Percentiles rank a stretch among this genome's conserved stretches.
phyloP scores from a whole-genome alignment of 805 yeast species.

The Saccharomycopsis sp. region DNA sequence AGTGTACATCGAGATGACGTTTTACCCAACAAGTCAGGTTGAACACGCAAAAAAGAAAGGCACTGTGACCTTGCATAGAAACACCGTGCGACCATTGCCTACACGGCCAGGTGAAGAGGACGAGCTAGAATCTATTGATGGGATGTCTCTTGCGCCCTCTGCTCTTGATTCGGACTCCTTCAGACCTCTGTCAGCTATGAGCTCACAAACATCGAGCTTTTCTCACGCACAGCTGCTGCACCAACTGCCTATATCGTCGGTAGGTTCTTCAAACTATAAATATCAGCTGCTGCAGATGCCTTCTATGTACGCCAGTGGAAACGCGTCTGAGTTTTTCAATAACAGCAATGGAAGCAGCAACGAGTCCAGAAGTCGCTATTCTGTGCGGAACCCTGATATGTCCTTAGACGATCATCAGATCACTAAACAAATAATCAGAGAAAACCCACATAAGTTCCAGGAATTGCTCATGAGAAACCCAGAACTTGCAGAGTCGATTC shows the following conservation, averaged over 20 bases:
- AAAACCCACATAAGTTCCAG: constrained; percentile 18
- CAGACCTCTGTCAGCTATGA: background rate
- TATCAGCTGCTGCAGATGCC: background rate
- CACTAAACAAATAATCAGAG: constrained; percentile 15
- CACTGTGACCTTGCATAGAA: constrained; percentile 12
- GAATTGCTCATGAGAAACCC: constrained; percentile 18
- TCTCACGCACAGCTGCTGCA: background rate
- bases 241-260: background rate
- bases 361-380: background rate
- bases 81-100: constrained; percentile 20
- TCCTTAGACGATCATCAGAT: constrained; percentile 8
- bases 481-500: constrained; percentile 14
- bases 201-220: background rate
- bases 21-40: constrained; percentile 50
- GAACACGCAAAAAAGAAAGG: constrained; percentile 15
- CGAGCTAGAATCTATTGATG: background rate
- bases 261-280: background rate
- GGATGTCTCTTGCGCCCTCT: background rate
- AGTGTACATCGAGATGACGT: constrained; percentile 86
- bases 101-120: constrained; percentile 15
- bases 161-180: background rate
- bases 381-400: background rate
- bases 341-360: background rate
- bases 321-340: background rate
- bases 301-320: background rate